Percentiles rank a stretch among this genome's conserved stretches.
phyloP scores from a whole-genome alignment of 345 rosid species.

The Durio zibethinus region DNA sequence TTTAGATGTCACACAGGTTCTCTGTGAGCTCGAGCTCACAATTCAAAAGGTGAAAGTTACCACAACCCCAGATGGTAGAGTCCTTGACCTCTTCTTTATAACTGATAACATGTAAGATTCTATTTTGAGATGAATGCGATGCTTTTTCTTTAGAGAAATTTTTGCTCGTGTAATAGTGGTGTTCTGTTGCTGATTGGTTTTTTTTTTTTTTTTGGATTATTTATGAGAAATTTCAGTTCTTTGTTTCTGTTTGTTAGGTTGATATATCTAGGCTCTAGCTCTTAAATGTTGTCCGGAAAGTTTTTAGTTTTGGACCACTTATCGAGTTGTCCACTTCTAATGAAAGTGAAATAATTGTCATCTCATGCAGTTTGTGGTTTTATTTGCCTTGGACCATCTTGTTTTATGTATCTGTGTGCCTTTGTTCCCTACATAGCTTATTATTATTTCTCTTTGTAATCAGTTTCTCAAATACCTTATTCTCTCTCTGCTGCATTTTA shows the following conservation, averaged over 20 bases:
- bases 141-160: background rate
- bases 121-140: background rate
- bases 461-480: background rate
- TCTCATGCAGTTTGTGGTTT: background rate
- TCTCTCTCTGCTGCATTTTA: background rate
- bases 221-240: background rate
- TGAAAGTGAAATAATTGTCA: background rate
- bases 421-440: background rate
- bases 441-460: background rate
- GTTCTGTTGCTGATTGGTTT: background rate
- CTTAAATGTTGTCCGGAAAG: background rate
- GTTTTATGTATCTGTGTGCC: background rate
- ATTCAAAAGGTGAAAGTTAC: slow-evolving; percentile 85
- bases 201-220: background rate
- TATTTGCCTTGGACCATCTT: background rate
- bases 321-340: background rate
- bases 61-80: slow-evolving; percentile 76
- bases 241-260: background rate
- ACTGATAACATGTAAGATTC: slow-evolving; percentile 69
- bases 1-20: slow-evolving; percentile 75
- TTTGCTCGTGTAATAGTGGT: background rate
- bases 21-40: slow-evolving; percentile 79
- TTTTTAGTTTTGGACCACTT: slow-evolving; percentile 4
- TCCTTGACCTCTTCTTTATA: slow-evolving; percentile 78
- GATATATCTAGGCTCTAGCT: background rate